These are phyloP conservation scores for Aegilops bicornis DNA, from an alignment of 176 grass and related monocot species.

Conservation along the genomic window DNA sequence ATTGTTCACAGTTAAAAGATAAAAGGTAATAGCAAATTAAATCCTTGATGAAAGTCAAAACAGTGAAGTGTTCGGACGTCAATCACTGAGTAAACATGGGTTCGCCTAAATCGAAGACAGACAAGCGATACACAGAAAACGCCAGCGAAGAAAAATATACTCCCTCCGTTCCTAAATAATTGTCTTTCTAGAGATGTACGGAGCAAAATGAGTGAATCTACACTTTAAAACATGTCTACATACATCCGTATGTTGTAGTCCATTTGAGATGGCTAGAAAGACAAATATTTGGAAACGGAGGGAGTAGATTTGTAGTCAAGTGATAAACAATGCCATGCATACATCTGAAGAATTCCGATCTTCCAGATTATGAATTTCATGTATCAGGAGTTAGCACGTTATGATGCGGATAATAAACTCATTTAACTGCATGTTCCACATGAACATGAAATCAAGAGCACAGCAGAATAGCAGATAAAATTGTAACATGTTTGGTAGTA, in stretches of 20 bases:
- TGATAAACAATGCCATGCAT: neutral
- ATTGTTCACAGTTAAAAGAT: slow-evolving; percentile 24
- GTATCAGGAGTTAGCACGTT: neutral
- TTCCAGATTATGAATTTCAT: neutral
- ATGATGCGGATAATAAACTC: neutral
- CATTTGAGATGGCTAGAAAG: too few relatives aligned
- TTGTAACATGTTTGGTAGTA: slow-evolving; percentile 6
- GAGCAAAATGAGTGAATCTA: too few relatives aligned
- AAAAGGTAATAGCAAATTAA: neutral
- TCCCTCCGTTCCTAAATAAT: too few relatives aligned
- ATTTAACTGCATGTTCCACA: neutral
- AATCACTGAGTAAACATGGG: neutral
- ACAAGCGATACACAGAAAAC: neutral
- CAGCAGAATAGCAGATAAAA: neutral
- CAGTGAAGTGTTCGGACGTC: neutral
- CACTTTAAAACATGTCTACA: too few relatives aligned
- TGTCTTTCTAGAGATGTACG: too few relatives aligned
- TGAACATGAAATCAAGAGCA: slow-evolving; percentile 14
- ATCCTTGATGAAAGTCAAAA: neutral
- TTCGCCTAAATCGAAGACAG: neutral
- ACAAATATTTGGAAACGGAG: too few relatives aligned
- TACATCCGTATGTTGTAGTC: too few relatives aligned
- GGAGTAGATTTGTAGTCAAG: neutral
- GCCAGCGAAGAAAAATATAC: neutral
- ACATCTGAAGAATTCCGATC: neutral